A percentile compares a stretch with the other conserved stretches of the same genome.
phyloP scores from a whole-genome alignment of 2,329 filamentous ascomycete genomes.

The Cordyceps tenuipes region DNA sequence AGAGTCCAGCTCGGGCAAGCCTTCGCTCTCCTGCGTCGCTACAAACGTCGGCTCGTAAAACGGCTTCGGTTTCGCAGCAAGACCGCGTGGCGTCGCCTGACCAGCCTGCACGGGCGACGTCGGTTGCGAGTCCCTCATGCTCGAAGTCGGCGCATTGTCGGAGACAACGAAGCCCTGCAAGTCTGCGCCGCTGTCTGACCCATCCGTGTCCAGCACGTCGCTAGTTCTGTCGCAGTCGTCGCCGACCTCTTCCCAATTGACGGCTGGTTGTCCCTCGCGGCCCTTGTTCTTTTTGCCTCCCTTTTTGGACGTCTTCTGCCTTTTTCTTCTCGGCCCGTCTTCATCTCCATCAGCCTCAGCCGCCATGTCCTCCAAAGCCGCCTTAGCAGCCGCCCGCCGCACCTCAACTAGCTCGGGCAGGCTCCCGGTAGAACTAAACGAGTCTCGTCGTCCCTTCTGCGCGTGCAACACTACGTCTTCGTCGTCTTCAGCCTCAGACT shows the following conservation, averaged over 20 bases:
- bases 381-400: background rate
- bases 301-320: constrained; percentile 17
- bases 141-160: constrained; percentile 35
- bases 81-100: constrained; percentile 15
- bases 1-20: constrained; percentile 27
- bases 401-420: background rate
- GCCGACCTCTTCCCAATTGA: constrained; percentile 39
- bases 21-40: constrained; percentile 34
- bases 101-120: constrained; percentile 20
- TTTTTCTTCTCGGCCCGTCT: constrained; percentile 17
- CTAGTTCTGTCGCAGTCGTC: constrained; percentile 45
- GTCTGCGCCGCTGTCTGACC: constrained; percentile 41
- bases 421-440: background rate
- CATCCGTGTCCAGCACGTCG: constrained; percentile 37
- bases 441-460: background rate
- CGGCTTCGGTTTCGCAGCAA: constrained; percentile 23
- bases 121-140: constrained; percentile 24
- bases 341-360: constrained; percentile 13
- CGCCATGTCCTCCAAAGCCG: constrained; percentile 4
- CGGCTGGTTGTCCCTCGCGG: constrained; percentile 19
- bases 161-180: constrained; percentile 50
- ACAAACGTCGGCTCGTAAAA: constrained; percentile 32
- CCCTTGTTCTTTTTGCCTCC: constrained; percentile 15
- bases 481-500: constrained; percentile 11
- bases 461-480: background rate